Evolutionary conservation across 2,329 filamentous ascomycete species (phyloP), one percentile per base, ranked within the genome.

Genomic region (Domatiomyces globalis): DNA sequence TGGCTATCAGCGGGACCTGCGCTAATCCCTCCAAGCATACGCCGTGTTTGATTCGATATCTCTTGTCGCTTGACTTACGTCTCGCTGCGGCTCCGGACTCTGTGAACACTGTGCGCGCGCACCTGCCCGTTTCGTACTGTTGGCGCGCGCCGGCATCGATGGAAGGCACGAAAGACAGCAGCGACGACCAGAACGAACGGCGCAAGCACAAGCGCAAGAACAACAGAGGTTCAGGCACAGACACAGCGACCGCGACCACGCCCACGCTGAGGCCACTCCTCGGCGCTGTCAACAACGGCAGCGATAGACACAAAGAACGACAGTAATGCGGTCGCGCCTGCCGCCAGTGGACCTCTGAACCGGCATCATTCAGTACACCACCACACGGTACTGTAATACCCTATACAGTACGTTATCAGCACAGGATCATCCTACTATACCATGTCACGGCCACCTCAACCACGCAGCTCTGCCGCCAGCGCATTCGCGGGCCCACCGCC

Each of bases 391-490:
- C 2, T 7, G 29, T 9, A 33, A 3, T 10, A 15, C 33, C 1
- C 2, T 39, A 10, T 12, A 15, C 4, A 5, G 33, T 39, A 15
- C 12, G 5, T 10, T 2, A 15, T 15, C 12, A 10, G 33, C 10
- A 39, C 12, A 39, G 33, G 8, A 5, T 39, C 33, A 15, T 17
- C 7, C 27, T 8, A 50, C 44, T n/a, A 29, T 25, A 49, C 25
- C 42, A 56, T 58, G 54, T 58, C 56, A 36, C 54, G 49, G 10
- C 52, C 54, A 19, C 48, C 53, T 20, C 39, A 49, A 25, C 49
- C 52, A 36, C 54, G 56, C 18, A 53, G 53, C 48, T 58, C 56
- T 44, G 48, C 51, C 25, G 54, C 51, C 29, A 56, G 54, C 45
- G 56, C 53, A 33, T 55, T 58, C 15, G 54, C 54, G 18, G 54